Evolutionary conservation across 2,329 filamentous ascomycete genomes (phyloP).

Genomic region (Colletotrichum ledebouriae): DNA sequence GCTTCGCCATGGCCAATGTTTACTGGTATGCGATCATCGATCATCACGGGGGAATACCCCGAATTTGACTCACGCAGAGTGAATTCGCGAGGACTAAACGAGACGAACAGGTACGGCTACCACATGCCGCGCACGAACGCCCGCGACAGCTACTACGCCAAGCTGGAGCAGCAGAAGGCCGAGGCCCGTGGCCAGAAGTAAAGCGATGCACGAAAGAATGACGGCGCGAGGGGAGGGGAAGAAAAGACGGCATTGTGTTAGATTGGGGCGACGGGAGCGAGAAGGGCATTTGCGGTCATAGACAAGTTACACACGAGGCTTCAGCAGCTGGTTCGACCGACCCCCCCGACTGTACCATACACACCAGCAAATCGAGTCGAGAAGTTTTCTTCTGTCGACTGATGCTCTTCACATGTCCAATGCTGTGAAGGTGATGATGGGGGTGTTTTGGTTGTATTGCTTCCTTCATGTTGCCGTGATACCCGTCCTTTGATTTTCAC

Average conservation of each 20-base stretch:
- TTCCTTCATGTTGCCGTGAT: neutral
- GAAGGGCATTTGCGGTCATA: slow-evolving; percentile 32
- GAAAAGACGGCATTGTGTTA: slow-evolving; percentile 13
- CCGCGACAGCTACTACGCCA: slow-evolving; percentile 70
- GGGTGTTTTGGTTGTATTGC: neutral
- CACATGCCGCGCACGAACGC: slow-evolving; percentile 71
- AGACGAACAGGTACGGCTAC: slow-evolving; percentile 68
- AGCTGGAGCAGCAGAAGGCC: slow-evolving; percentile 70
- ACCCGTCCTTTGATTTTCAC: too few relatives aligned
- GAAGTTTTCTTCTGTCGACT: slow-evolving; percentile 7
- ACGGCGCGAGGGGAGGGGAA: neutral
- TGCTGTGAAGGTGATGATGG: neutral
- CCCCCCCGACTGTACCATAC: slow-evolving; percentile 43
- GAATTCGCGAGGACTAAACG: slow-evolving; percentile 15
- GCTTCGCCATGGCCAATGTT: slow-evolving; percentile 66
- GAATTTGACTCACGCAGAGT: neutral
- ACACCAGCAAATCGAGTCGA: slow-evolving; percentile 38
- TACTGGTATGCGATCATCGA: slow-evolving; percentile 65
- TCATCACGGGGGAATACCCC: too few relatives aligned
- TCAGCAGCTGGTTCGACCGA: slow-evolving; percentile 35
- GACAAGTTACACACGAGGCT: slow-evolving; percentile 33
- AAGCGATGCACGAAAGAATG: slow-evolving; percentile 22
- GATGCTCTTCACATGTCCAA: neutral
- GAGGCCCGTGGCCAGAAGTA: slow-evolving; percentile 49
- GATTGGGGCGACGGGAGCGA: slow-evolving; percentile 22